phyloP scores from a whole-genome alignment of 129 eudicot species.

The Flaveria sonorensis region DNA sequence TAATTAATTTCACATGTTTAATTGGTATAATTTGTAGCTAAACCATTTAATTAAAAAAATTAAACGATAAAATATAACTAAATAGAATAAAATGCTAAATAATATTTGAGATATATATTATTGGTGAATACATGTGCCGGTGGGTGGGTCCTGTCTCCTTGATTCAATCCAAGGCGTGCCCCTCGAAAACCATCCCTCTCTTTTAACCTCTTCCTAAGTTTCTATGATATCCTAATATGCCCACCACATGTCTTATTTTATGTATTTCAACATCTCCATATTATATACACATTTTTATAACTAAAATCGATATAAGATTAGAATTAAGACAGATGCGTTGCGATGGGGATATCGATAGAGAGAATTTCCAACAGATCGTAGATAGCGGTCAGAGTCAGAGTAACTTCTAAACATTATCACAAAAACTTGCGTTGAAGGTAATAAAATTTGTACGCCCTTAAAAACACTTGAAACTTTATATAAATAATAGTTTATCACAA shows the following conservation, averaged over 20 bases:
- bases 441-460: too few species aligned
- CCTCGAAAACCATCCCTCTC: conserved; percentile 55
- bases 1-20: too few species aligned
- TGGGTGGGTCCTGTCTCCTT: conserved; percentile 75
- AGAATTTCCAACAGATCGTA: too few species aligned
- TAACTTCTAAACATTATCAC: too few species aligned
- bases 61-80: background rate
- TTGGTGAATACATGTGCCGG: conserved; percentile 27
- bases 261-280: conserved; percentile 18
- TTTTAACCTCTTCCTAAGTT: conserved; percentile 35
- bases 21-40: background rate
- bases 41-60: background rate
- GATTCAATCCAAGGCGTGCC: conserved; percentile 90
- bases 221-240: conserved; percentile 29
- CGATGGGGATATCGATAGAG: too few species aligned
- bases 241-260: conserved; percentile 27
- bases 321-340: too few species aligned
- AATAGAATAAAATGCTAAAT: background rate
- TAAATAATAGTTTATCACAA: too few species aligned
- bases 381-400: too few species aligned
- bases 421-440: too few species aligned
- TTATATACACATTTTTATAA: background rate
- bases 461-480: too few species aligned
- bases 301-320: background rate
- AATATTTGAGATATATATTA: background rate